Evolutionary conservation across 495 filamentous ascomycete species (phyloP), one percentile per base, ranked within the genome.

Genomic region (Aspergillus indologenus): DNA sequence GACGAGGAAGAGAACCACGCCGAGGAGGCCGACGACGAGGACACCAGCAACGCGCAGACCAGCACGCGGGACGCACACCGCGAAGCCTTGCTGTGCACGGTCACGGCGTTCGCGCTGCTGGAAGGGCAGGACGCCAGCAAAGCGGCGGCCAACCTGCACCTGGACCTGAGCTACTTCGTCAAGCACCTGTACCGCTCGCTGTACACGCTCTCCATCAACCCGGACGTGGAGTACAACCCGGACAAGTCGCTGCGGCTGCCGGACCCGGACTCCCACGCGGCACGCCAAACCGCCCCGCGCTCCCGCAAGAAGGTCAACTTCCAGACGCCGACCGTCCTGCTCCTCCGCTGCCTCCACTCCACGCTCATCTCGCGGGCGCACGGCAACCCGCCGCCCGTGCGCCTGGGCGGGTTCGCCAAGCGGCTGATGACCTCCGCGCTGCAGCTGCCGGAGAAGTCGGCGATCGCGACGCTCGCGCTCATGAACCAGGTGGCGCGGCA

Each of bases 141-240:
- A 64, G 86, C 89, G 3, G 87, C 89, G 58, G 69, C 75, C 18
- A 65, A 75, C 9, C 84, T 97, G 3, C 86, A 90, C 61, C 86
- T 98, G 29, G 95, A 98, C 71, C 83, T 98, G 20, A 88, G 86
- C 65, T 96, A 92, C 82, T 98, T 98, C 82, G 90, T 88, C 68
- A 88, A 87, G 31, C 90, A 96, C 70, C 90, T 98, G 45, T 98
- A 96, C 79, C 85, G 85, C 54, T 87, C 85, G 17, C 84, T 98
- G 2, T 79, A 93, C 62, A 79, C 85, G 14, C 82, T 94, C 19
- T 83, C 87, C 12, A 80, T 92, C 26, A 87, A 93, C 69, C 79
- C 94, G 0, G 91, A 96, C 67, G 84, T 98, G 61, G 95, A 98
- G 71, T 81, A 87, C 64, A 88, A 88, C 69, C 72, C 79, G 24